Percentiles rank a stretch among this genome's conserved stretches.
These are phyloP conservation scores for Diaporthe citri DNA, from an alignment of 2,329 filamentous ascomycete species.

Conservation along the genomic window DNA sequence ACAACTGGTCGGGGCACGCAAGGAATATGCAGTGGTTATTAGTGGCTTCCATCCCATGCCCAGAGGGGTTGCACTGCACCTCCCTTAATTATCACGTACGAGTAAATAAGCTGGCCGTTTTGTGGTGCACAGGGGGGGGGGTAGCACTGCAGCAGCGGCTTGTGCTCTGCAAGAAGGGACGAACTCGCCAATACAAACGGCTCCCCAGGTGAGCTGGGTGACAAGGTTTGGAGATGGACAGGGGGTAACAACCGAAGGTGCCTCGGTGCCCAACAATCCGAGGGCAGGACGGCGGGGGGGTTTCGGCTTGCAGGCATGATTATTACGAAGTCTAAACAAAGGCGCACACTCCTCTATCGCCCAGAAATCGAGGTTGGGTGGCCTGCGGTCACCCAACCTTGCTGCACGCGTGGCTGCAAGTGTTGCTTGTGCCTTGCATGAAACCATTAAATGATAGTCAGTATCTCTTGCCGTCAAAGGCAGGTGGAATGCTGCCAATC, in stretches of 20 bases:
- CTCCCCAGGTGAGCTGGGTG: background rate
- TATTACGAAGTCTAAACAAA: background rate
- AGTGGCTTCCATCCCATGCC: background rate
- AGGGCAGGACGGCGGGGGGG: background rate
- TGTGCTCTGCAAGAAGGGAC: conserved; percentile 4
- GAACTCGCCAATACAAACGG: background rate
- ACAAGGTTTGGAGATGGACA: conserved; percentile 3
- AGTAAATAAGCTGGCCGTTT: background rate
- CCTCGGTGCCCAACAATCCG: background rate
- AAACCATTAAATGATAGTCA: conserved; percentile 3
- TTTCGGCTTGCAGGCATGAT: background rate
- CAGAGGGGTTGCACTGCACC: background rate
- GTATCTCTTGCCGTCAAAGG: background rate
- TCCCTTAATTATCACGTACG: background rate
- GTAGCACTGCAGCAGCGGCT: conserved; percentile 12
- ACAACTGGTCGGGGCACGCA: background rate
- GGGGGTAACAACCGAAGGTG: background rate
- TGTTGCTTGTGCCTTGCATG: conserved; percentile 10
- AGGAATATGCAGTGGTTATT: background rate
- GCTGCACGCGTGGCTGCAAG: background rate
- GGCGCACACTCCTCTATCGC: background rate
- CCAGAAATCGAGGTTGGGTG: background rate
- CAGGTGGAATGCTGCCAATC: conserved; percentile 7
- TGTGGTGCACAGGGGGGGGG: background rate
- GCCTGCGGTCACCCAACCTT: background rate